A percentile compares a stretch with the other conserved stretches of the same genome.
These are phyloP conservation scores for Cruciata laevipes DNA, from an alignment of 257 asterid genomes.

Conservation along the genomic window DNA sequence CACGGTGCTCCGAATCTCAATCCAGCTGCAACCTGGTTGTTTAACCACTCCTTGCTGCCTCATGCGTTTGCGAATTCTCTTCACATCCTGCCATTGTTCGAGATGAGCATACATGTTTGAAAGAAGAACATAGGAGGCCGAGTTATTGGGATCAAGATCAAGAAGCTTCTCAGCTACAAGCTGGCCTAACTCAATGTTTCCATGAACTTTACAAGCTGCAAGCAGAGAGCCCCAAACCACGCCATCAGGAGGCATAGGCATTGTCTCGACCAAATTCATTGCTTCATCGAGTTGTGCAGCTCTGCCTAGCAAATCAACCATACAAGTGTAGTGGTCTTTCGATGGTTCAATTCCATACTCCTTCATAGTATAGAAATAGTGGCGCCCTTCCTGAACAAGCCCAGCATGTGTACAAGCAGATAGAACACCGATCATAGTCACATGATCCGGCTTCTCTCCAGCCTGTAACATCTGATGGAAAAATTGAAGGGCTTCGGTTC, in stretches of 20 bases:
- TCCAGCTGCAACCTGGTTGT: slow-evolving; percentile 18
- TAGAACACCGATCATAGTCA: slow-evolving; percentile 11
- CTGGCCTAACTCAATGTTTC: slow-evolving; percentile 4
- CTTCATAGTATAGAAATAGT: slow-evolving; percentile 9
- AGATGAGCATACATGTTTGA: slow-evolving; percentile 14
- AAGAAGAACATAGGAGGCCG: slow-evolving; percentile 13
- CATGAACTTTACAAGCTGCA: slow-evolving; percentile 12
- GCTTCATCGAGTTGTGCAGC: slow-evolving; percentile 10
- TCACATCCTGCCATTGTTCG: slow-evolving; percentile 11
- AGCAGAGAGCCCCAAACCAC: slow-evolving; percentile 15
- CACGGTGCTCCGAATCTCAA: slow-evolving; percentile 6
- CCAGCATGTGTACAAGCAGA: slow-evolving; percentile 16
- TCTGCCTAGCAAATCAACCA: slow-evolving; percentile 14
- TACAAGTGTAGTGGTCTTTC: slow-evolving; percentile 10
- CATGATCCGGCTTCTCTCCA: slow-evolving; percentile 14
- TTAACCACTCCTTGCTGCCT: slow-evolving; percentile 15
- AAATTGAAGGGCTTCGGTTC: slow-evolving; percentile 11
- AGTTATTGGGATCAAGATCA: slow-evolving; percentile 12
- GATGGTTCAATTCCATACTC: slow-evolving; percentile 6
- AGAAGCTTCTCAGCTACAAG: slow-evolving; percentile 12
- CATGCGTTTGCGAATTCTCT: slow-evolving; percentile 13
- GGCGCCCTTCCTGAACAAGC: slow-evolving; percentile 13
- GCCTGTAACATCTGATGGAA: slow-evolving; percentile 8
- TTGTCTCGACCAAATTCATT: slow-evolving; percentile 7
- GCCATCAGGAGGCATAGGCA: slow-evolving; percentile 13